Evolutionary conservation across 2,329 filamentous ascomycete species (phyloP).

Genomic region (Xylaria sp.): DNA sequence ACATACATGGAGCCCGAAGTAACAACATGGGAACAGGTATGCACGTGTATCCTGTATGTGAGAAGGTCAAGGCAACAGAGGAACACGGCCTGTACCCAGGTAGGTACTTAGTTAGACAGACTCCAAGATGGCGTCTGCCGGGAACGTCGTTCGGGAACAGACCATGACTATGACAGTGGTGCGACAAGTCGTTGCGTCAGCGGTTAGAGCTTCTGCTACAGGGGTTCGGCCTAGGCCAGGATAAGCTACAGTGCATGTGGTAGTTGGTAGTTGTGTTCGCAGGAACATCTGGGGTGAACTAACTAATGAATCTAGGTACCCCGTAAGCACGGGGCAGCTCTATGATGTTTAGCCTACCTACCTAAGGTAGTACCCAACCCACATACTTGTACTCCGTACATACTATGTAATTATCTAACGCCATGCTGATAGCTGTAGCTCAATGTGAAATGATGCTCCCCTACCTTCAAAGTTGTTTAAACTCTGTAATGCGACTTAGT

Average conservation of each 20-base stretch:
- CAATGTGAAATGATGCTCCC: no score
- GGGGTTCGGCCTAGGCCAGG: background rate
- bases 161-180: slow-evolving; percentile 5
- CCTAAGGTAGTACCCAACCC: no score
- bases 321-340: background rate
- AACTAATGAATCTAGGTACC: background rate
- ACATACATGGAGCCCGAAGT: slow-evolving; percentile 9
- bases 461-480: no score
- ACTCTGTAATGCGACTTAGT: background rate
- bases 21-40: slow-evolving; percentile 3
- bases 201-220: slow-evolving; percentile 28
- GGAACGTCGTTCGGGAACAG: slow-evolving; percentile 8
- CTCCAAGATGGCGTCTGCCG: slow-evolving; percentile 1
- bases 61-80: background rate
- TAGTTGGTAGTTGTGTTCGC: background rate
- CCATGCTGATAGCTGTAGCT: no score
- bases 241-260: no score
- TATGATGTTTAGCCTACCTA: no score
- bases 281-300: background rate
- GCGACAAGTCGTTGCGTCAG: slow-evolving; percentile 26
- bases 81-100: background rate
- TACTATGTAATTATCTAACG: no score
- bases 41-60: slow-evolving; percentile 8
- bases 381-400: no score
- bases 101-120: background rate